Percentiles rank a stretch among this genome's conserved stretches.
Evolutionary conservation across 805 yeast genomes (phyloP).

Genomic region (Cyberlindnera suaveolens): DNA sequence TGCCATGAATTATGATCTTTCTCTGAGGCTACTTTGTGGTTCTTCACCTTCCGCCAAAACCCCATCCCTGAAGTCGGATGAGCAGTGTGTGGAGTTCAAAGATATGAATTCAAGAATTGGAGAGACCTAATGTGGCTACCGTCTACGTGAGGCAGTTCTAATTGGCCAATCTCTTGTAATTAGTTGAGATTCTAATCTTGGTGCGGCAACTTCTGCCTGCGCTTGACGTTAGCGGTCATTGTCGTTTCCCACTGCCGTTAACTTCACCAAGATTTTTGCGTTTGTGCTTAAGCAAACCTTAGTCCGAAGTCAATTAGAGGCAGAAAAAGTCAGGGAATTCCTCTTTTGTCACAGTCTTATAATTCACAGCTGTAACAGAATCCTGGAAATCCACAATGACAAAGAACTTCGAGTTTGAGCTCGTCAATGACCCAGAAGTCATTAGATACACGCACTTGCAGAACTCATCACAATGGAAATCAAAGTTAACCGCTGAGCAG

Average conservation of each 20-base stretch:
- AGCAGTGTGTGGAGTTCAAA: too few relatives aligned
- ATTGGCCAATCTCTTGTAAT: background rate
- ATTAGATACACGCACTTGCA: slow-evolving; percentile 30
- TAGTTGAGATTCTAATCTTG: background rate
- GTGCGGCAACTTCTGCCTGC: slow-evolving; percentile 4
- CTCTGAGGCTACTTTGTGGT: background rate
- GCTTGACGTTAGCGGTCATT: slow-evolving; percentile 14
- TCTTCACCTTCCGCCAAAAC: too few relatives aligned
- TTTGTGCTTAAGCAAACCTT: background rate
- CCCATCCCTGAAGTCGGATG: too few relatives aligned
- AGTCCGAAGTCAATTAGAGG: background rate
- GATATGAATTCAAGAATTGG: too few relatives aligned
- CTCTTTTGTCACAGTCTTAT: background rate
- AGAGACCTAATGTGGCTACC: too few relatives aligned
- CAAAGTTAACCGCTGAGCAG: slow-evolving; percentile 26
- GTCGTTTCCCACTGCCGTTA: slow-evolving; percentile 12
- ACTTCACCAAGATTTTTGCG: background rate
- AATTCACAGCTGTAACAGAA: too few relatives aligned
- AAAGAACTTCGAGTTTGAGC: slow-evolving; percentile 11
- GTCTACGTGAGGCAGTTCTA: too few relatives aligned
- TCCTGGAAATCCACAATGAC: slow-evolving; percentile 3
- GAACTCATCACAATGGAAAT: slow-evolving; percentile 30
- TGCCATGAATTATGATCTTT: background rate
- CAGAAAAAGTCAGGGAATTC: background rate
- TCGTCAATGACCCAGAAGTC: slow-evolving; percentile 26